These are phyloP conservation scores for Eruca vesicaria DNA, from an alignment of 441 rosid genomes.

Conservation along the genomic window DNA sequence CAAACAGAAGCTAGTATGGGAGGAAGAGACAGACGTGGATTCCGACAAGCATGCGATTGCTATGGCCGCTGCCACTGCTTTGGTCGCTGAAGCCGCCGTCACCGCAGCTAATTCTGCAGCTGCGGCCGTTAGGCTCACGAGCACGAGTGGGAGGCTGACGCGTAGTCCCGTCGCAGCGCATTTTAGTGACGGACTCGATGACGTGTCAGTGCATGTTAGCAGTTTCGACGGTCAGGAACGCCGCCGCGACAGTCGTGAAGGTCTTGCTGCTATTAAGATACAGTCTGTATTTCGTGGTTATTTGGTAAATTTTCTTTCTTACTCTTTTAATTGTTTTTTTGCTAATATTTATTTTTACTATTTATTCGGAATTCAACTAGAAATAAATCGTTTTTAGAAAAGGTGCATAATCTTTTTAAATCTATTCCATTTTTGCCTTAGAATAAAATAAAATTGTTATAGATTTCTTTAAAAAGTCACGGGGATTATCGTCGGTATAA, in stretches of 20 bases:
- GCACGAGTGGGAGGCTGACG: conserved; percentile 57
- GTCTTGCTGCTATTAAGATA: conserved; percentile 67
- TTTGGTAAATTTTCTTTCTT: conserved; percentile 46
- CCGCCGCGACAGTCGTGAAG: conserved; percentile 31
- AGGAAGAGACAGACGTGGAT: conserved; percentile 30
- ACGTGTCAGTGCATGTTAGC: conserved; percentile 24
- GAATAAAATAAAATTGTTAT: too few species aligned
- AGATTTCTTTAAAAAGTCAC: background rate
- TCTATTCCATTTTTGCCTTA: too few species aligned
- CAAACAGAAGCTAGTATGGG: conserved; percentile 5
- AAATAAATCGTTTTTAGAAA: too few species aligned
- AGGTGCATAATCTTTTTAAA: too few species aligned
- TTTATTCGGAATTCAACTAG: too few species aligned
- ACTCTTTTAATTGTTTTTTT: background rate
- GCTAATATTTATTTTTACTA: background rate
- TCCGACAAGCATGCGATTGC: conserved; percentile 60
- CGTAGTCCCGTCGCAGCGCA: conserved; percentile 25
- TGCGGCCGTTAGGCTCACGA: conserved; percentile 60
- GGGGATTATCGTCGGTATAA: conserved; percentile 26
- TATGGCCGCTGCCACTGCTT: conserved; percentile 78
- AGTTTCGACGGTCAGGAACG: background rate
- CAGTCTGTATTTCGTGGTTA: conserved; percentile 90
- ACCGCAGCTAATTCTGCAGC: conserved; percentile 77
- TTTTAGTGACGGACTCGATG: conserved; percentile 19
- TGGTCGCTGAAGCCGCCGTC: conserved; percentile 70